These are phyloP conservation scores for Xylaria digitata DNA, from an alignment of 2,329 filamentous ascomycete genomes.

Conservation along the genomic window DNA sequence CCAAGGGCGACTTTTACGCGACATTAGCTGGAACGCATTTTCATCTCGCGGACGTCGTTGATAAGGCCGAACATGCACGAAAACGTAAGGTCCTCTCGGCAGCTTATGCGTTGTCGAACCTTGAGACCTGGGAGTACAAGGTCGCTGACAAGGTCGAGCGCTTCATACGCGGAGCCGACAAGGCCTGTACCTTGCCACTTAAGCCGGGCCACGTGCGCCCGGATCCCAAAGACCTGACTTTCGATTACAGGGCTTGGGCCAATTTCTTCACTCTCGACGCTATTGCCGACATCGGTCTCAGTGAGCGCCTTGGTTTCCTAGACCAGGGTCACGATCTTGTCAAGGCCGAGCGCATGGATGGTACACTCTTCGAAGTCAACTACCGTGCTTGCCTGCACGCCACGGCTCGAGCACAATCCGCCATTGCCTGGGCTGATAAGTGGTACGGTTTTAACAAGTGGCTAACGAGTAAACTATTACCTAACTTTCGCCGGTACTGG, in stretches of 20 bases:
- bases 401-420: background rate
- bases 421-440: background rate
- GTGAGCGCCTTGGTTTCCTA: slow-evolving; percentile 62
- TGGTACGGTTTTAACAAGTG: slow-evolving; percentile 11
- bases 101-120: slow-evolving; percentile 65
- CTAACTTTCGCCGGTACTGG: slow-evolving; percentile 2
- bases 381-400: slow-evolving; percentile 4
- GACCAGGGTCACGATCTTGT: slow-evolving; percentile 56
- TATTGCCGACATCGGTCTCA: slow-evolving; percentile 66
- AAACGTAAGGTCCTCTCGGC: slow-evolving; percentile 63
- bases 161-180: slow-evolving; percentile 35
- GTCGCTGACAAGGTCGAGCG: slow-evolving; percentile 60
- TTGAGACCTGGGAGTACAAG: slow-evolving; percentile 66
- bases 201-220: slow-evolving; percentile 28
- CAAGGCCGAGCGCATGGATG: slow-evolving; percentile 17
- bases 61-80: slow-evolving; percentile 57
- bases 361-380: slow-evolving; percentile 4
- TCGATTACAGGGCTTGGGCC: slow-evolving; percentile 63
- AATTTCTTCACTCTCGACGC: slow-evolving; percentile 69
- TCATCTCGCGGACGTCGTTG: slow-evolving; percentile 4
- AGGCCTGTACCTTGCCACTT: slow-evolving; percentile 38
- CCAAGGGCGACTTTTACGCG: slow-evolving; percentile 12
- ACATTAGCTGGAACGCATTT: background rate
- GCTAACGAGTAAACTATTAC: background rate
- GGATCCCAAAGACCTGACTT: slow-evolving; percentile 53